Base-by-base conservation (phyloP, 1,284 basidiomycete genomes). In the Pyrrhoderma lamaoense region DNA sequence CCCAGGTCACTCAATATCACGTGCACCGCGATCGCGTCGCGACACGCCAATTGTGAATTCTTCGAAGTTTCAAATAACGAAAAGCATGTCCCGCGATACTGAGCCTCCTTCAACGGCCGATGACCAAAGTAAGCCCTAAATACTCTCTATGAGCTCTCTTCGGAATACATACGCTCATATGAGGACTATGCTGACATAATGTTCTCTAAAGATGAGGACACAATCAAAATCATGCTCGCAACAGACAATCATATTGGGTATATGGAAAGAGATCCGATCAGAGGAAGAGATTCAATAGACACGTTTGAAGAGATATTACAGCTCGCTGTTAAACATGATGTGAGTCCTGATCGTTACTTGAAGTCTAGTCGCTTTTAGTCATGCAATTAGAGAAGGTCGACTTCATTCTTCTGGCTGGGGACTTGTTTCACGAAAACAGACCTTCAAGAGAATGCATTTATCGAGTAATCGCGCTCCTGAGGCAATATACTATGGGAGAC, bases 171-270 rank as follows among this genome's bases (percentile, higher is more conserved):
- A 36, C 35, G 35, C n/a, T 36, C 35, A 36, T 36, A 9, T n/a
- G 35, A 9, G 9, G 9, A 9, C 35, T 36, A 9, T 36, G 35
- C 8, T n/a, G n/a, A n/a, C n/a, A n/a, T n/a, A n/a, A n/a, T n/a
- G n/a, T n/a, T n/a, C n/a, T n/a, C n/a, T 19, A 35, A 42, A 42
- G 64, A 71, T 19, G 77, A 84, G 56, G 78, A 89, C 60, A 87
- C 80, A 5, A 85, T 94, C 58, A 78, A 76, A 56, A 93, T 96
- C 58, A 69, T 96, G 62, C 78, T 96, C 5, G 92, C 93, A 2
- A 95, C 93, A 0, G 93, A 96, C 69, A 95, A 93, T 61, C 94
- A 97, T 65, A 89, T 99, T 56, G 96, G 96, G 0, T 96, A 93
- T 69, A 78, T 89, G 53, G 96, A 99, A 65, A 80, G 92, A 54